phyloP scores from a whole-genome alignment of 192 early-diverging fungal species.

The Coemansia sp. region DNA sequence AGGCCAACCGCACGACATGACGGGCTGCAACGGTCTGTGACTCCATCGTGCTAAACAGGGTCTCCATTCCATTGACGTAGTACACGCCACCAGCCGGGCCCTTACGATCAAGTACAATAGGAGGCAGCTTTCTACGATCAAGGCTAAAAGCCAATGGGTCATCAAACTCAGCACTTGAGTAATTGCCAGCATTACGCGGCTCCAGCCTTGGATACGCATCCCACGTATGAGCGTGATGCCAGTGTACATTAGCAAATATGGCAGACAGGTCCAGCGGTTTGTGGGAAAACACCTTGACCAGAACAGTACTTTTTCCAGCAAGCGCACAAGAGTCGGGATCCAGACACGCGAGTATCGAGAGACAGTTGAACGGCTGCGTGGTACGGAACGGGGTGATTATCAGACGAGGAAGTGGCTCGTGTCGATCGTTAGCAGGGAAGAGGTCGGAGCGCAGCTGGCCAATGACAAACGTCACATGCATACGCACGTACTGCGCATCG shows the following conservation, averaged over 20 bases:
- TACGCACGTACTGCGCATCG: conserved; percentile 17
- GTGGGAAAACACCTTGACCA: conserved; percentile 39
- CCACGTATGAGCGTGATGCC: conserved; percentile 26
- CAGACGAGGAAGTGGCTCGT: conserved; percentile 15
- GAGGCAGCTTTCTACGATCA: conserved; percentile 8
- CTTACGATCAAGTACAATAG: conserved; percentile 22
- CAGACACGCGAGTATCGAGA: conserved; percentile 35
- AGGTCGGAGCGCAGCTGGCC: conserved; percentile 16
- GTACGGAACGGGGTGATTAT: conserved; percentile 28
- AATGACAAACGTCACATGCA: conserved; percentile 41
- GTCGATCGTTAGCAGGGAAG: conserved; percentile 10
- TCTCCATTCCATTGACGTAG: conserved; percentile 39
- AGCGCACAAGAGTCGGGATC: neutral
- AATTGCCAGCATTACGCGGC: conserved; percentile 22
- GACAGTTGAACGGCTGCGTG: conserved; percentile 34
- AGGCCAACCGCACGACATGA: conserved; percentile 23
- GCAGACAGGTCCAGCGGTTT: conserved; percentile 8
- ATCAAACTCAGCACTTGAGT: neutral
- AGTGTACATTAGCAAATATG: conserved; percentile 13
- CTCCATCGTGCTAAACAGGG: conserved; percentile 40
- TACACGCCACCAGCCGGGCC: conserved; percentile 11
- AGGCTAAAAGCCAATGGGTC: neutral
- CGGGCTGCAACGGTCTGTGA: conserved; percentile 39
- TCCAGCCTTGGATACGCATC: conserved; percentile 27
- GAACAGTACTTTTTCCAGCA: conserved; percentile 9